Base-by-base conservation (phyloP, 2,329 filamentous ascomycete genomes). In the Scedosporium boydii region DNA sequence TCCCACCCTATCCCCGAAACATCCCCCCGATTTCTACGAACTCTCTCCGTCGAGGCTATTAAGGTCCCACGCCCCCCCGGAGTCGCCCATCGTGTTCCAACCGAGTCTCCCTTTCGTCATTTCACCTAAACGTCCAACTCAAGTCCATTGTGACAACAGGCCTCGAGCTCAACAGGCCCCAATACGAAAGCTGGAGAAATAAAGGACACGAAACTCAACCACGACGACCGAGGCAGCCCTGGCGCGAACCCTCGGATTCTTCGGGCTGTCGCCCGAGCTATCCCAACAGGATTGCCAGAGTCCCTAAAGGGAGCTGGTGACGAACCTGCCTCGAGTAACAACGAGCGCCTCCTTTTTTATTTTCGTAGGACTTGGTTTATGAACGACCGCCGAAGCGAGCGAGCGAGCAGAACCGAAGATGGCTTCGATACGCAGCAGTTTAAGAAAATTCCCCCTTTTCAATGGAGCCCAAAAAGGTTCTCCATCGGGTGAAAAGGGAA, bases 321-420 rank as follows among this genome's bases (percentile, higher is more conserved):
- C 16, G 48, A 51, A n/a, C 23, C 29, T 51, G 34, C 9, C 29
- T 51, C 44, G 34, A 38, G 34, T 9, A 53, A 53, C 10, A 44
- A 53, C 59, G 27, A 14, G n/a, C 21, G 2, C 6, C 44, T 29
- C 59, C 26, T 29, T 23, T 23, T 27, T 46, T 27, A 12, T n/a
- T 53, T 14, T 55, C 21, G 51, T 23, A 26, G 21, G 18, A 21
- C 18, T 5, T 21, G 44, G 44, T 21, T 38, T 48, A 14, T 21
- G 18, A 21, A 48, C 44, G 16, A 48, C 44, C 18, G 16, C 21
- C 46, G 34, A 38, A 12, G 34, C 34, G 34, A 38, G 34, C 34
- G 46, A 38, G 86, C 98, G 95, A 95, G 93, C 95, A 18, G 98
- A 95, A n/a, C 90, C 93, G 70, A 90, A 91, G 73, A 85, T 90